Conservation (phyloP, 345 rosid species). For the Sisymbrium irio region DNA sequence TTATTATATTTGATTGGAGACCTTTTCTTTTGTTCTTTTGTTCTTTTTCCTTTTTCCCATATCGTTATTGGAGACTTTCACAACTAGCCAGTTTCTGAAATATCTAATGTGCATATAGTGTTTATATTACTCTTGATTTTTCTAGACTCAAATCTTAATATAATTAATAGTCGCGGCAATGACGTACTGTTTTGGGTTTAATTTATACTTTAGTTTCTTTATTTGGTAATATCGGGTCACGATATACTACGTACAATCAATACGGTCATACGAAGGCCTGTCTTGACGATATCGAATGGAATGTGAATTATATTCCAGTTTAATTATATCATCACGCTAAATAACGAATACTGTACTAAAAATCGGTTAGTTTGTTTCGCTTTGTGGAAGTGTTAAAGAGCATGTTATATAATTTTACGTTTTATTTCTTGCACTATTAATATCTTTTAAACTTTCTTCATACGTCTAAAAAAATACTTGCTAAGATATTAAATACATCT, state of each 20-base stretch:
- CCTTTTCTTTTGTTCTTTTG: neutral
- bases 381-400: neutral
- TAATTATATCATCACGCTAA: neutral
- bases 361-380: neutral
- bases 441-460: neutral
- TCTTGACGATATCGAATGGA: neutral
- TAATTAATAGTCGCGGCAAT: constrained; percentile 1
- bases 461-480: no score
- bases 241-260: neutral
- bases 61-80: neutral
- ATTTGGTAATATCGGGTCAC: neutral
- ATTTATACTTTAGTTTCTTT: neutral
- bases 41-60: neutral
- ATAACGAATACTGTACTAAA: neutral
- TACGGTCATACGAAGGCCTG: neutral
- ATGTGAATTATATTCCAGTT: neutral
- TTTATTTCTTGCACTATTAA: neutral
- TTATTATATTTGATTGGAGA: neutral
- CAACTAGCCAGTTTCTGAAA: neutral
- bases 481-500: neutral
- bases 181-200: neutral
- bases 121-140: neutral
- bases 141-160: constrained; percentile 7
- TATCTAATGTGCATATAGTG: neutral
- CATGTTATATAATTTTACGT: neutral